Base-by-base conservation (phyloP, 2,329 filamentous ascomycete species). In the Aspergillus novoparasiticus region DNA sequence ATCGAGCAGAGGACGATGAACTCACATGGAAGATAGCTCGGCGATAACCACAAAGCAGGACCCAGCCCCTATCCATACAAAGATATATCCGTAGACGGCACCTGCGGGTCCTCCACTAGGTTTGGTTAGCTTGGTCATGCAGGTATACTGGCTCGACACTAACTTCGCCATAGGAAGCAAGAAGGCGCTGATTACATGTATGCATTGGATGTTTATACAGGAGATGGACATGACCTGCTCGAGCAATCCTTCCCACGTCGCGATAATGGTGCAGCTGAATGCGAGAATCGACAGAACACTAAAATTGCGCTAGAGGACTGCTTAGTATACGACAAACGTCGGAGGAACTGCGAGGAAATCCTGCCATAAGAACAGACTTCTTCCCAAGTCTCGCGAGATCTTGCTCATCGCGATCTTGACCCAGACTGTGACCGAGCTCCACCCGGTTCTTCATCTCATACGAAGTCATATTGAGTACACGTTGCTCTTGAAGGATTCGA, bases 1-100 rank as follows among this genome's bases (percentile, higher is more conserved):
- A 6, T 23, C n/a, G 5, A 26, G 3, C 21, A 8, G 50, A 34
- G 21, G 61, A 48, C 30, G 36, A 14, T 14, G 10, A 19, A 26
- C 56, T n/a, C 68, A 74, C 73, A 77, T 77, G 5, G 73, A 76
- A 1, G 70, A 71, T 64, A 77, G 60, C 30, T 77, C 75, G 1
- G 70, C 69, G 9, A 77, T 56, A 3, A 71, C 66, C 9, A 71
- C 67, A 51, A 75, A 71, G 5, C 67, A 70, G 0, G 60, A 63
- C 3, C 67, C 66, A 11, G 69, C 70, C 10, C 75, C 71, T 5
- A 70, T 23, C 74, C 75, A 77, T 9, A 67, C 72, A 12, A 75
- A 71, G 6, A 78, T 63, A 50, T 68, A 78, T 1, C 70, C 72
- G 43, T 75, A 78, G 1, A 77, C 64, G 1, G 73, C 61, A 23